Conservation (phyloP, 2,329 filamentous ascomycete species). For the Geoglossum cookeanum region DNA sequence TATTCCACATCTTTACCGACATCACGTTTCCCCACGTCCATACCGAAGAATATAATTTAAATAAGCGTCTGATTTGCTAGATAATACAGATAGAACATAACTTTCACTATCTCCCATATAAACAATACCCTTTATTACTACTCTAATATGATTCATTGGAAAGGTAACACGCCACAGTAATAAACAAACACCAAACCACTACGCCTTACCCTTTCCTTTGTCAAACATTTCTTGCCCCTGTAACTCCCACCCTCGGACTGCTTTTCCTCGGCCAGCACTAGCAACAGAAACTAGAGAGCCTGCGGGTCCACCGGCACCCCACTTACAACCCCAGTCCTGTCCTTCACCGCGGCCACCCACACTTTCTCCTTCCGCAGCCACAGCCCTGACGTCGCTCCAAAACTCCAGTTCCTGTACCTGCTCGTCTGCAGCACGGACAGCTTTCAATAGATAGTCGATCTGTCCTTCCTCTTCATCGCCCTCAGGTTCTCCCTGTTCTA, state of each 20-base stretch:
- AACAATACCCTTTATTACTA: too few species aligned
- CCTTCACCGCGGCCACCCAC: slow-evolving; percentile 16
- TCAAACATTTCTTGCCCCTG: not conserved
- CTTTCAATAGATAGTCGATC: slow-evolving; percentile 51
- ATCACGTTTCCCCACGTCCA: too few species aligned
- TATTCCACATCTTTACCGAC: too few species aligned
- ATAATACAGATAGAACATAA: too few species aligned
- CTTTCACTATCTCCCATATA: too few species aligned
- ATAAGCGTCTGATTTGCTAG: too few species aligned
- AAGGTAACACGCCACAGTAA: too few species aligned
- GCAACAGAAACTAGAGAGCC: not conserved
- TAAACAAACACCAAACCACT: not conserved
- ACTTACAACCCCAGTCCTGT: slow-evolving; percentile 19
- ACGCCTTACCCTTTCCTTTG: slow-evolving; percentile 1
- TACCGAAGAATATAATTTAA: too few species aligned
- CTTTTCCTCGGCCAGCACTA: not conserved
- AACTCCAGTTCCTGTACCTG: slow-evolving; percentile 69
- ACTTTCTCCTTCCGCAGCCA: slow-evolving; percentile 21
- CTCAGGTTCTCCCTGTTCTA: slow-evolving; percentile 21
- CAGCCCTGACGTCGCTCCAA: slow-evolving; percentile 51
- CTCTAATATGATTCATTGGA: too few species aligned
- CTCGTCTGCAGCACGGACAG: slow-evolving; percentile 56
- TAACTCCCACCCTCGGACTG: not conserved
- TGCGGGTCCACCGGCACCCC: slow-evolving; percentile 18
- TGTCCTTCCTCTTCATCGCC: slow-evolving; percentile 29